Evolutionary conservation across 2,329 filamentous ascomycete species (phyloP).

Genomic region (Rutstroemia sp.): DNA sequence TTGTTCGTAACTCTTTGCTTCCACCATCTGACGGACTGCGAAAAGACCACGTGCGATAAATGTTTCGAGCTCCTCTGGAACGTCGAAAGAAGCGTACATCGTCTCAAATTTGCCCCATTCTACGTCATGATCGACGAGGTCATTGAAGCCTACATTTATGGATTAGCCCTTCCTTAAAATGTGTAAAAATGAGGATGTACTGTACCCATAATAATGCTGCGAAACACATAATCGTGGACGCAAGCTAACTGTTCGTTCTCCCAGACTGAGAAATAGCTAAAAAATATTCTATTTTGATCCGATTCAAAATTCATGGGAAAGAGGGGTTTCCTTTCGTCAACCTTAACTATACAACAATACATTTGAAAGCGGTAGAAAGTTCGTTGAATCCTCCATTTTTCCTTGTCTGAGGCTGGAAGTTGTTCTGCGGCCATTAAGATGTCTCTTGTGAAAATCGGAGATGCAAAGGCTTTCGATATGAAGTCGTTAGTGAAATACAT

Average conservation of each 20-base stretch:
- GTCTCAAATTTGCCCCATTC: background rate
- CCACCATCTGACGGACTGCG: background rate
- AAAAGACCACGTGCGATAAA: background rate
- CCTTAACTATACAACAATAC: slow-evolving; percentile 3
- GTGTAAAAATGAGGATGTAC: background rate
- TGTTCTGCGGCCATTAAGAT: background rate
- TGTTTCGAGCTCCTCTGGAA: background rate
- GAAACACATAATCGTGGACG: slow-evolving; percentile 9
- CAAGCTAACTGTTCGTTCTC: slow-evolving; percentile 13
- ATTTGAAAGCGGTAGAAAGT: slow-evolving; percentile 13
- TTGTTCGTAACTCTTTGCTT: background rate
- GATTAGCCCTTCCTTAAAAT: background rate
- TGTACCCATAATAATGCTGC: slow-evolving; percentile 1
- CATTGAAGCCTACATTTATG: background rate
- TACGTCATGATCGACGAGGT: background rate
- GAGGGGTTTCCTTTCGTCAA: background rate
- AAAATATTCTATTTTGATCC: background rate
- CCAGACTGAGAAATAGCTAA: slow-evolving; percentile 8
- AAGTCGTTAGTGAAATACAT: slow-evolving; percentile 2
- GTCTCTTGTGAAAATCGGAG: background rate
- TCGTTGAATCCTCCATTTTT: slow-evolving; percentile 4
- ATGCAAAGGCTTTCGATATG: background rate
- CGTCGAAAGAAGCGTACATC: background rate
- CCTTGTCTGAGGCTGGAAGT: background rate
- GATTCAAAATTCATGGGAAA: background rate